A percentile compares a stretch with the other conserved stretches of the same genome.
Evolutionary conservation across 129 eudicot species (phyloP).

Genomic region (Smallanthus sonchifolius): DNA sequence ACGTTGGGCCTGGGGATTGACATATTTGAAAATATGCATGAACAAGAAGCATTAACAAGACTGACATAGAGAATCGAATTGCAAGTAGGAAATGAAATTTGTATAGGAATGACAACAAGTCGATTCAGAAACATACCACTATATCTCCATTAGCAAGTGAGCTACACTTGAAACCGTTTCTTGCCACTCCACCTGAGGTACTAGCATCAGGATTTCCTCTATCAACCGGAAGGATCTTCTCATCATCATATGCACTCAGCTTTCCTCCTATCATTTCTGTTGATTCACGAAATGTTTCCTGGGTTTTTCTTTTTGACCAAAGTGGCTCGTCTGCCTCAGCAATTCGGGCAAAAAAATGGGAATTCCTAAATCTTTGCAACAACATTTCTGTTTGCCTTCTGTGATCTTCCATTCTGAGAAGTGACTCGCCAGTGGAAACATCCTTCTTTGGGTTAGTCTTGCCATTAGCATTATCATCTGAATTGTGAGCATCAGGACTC

Average conservation of each 20-base stretch:
- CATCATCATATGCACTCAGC: slow-evolving; percentile 30
- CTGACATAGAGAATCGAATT: slow-evolving; percentile 10
- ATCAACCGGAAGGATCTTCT: slow-evolving; percentile 56
- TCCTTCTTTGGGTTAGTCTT: slow-evolving; percentile 40
- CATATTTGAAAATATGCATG: slow-evolving; percentile 1
- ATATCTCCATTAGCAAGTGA: slow-evolving; percentile 92
- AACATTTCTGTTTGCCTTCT: slow-evolving; percentile 72
- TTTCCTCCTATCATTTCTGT: slow-evolving; percentile 43
- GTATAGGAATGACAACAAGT: background rate
- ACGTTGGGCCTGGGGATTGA: background rate
- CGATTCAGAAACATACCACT: slow-evolving; percentile 75
- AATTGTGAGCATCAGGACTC: slow-evolving; percentile 25
- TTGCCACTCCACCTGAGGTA: slow-evolving; percentile 88
- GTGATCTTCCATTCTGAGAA: slow-evolving; percentile 82
- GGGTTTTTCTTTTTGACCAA: slow-evolving; percentile 71
- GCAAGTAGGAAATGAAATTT: background rate
- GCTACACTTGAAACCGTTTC: slow-evolving; percentile 69
- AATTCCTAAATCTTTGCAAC: slow-evolving; percentile 61
- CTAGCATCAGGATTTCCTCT: slow-evolving; percentile 67
- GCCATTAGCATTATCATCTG: slow-evolving; percentile 27
- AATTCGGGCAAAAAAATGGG: slow-evolving; percentile 87
- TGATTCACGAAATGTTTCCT: slow-evolving; percentile 40
- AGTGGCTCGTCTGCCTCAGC: slow-evolving; percentile 79
- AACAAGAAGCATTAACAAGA: background rate
- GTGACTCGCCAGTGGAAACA: slow-evolving; percentile 60